Conservation (phyloP, 768 basidiomycete species). For the Amanita inopinata region DNA sequence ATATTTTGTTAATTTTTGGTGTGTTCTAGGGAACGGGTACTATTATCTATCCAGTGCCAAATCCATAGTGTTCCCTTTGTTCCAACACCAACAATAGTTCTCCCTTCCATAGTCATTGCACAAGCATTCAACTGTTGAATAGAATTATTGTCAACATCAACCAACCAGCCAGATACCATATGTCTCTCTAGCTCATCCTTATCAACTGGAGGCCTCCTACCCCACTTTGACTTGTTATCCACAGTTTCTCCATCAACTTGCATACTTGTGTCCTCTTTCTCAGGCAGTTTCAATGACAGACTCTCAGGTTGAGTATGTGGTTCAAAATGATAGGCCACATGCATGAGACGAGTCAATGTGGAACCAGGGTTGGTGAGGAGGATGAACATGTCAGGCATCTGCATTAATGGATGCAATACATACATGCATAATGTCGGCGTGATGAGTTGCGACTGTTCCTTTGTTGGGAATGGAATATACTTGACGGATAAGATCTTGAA, state of each 20-base stretch:
- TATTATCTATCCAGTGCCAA: conserved; percentile 19
- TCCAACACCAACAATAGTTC: conserved; percentile 30
- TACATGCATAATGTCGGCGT: background rate
- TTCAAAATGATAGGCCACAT: background rate
- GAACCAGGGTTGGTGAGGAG: background rate
- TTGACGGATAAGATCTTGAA: conserved; percentile 51
- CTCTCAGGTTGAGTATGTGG: background rate
- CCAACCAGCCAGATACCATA: background rate
- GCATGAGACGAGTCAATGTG: background rate
- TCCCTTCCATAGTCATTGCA: conserved; percentile 34
- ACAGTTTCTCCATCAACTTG: background rate
- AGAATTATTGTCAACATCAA: conserved; percentile 10
- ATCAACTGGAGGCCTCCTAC: background rate
- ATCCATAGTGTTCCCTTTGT: conserved; percentile 30
- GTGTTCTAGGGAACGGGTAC: too few species aligned
- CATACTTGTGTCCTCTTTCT: background rate
- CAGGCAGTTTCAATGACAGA: too few species aligned
- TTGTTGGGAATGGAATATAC: background rate
- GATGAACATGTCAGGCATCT: background rate
- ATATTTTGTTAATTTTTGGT: too few species aligned
- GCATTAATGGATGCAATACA: background rate
- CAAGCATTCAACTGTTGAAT: conserved; percentile 27
- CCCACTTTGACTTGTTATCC: background rate
- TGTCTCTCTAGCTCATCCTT: background rate
- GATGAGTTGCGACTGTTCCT: background rate